These are phyloP conservation scores for Malassezia equina DNA, from an alignment of 1,284 basidiomycete genomes.

Conservation along the genomic window DNA sequence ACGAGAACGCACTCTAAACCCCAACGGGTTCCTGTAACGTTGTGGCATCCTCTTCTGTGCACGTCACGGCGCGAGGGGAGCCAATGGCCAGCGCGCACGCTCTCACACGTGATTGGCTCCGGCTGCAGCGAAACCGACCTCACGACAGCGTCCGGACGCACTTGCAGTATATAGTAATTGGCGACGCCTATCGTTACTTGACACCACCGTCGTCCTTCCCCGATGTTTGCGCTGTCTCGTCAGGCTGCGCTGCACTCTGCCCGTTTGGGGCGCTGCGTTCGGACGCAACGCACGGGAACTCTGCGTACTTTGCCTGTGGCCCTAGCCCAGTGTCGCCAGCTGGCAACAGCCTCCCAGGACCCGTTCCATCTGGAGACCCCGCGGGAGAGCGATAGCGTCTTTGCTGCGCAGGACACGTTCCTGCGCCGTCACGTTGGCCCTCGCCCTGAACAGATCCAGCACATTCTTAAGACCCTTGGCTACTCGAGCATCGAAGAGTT, in stretches of 20 bases:
- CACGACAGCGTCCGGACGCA: neutral
- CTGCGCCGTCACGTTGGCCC: constrained; percentile 41
- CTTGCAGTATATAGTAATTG: constrained; percentile 8
- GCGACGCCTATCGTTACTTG: neutral
- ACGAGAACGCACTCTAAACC: constrained; percentile 26
- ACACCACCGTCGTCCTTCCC: neutral
- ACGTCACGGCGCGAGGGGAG: neutral
- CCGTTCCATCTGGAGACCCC: neutral
- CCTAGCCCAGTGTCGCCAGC: neutral
- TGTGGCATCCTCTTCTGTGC: neutral
- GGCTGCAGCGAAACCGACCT: neutral
- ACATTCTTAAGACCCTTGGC: constrained; percentile 39
- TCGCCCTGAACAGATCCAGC: constrained; percentile 27
- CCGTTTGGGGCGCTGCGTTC: neutral
- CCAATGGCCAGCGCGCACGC: neutral
- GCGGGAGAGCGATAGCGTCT: constrained; percentile 14
- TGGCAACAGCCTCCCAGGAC: constrained; percentile 2
- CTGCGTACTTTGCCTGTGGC: neutral
- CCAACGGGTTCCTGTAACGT: neutral
- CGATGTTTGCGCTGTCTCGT: constrained; percentile 5
- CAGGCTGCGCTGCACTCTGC: neutral
- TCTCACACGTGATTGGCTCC: constrained; percentile 8
- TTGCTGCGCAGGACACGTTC: constrained; percentile 41
- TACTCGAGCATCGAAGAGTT: constrained; percentile 39
- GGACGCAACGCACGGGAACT: neutral